Conservation (phyloP, 1,284 basidiomycete genomes). For the Wolfiporia cocos region DNA sequence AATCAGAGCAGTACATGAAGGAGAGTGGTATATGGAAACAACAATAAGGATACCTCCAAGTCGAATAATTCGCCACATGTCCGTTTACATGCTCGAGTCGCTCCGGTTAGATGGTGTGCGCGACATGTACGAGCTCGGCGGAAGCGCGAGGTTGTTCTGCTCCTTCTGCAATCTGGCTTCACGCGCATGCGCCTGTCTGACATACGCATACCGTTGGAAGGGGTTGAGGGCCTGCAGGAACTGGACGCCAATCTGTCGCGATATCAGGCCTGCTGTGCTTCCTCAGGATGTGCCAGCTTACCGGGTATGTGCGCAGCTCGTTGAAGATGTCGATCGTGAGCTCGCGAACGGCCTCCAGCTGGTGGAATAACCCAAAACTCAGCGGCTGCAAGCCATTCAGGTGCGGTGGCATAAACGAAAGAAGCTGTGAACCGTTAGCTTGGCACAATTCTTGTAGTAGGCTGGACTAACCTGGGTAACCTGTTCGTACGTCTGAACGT, state of each 20-base stretch:
- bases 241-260: conserved; percentile 73
- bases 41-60: too few relatives aligned
- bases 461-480: conserved; percentile 73
- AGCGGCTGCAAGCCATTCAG: conserved; percentile 81
- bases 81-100: conserved; percentile 35
- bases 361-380: conserved; percentile 89
- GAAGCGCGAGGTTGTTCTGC: conserved; percentile 32
- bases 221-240: conserved; percentile 85
- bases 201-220: conserved; percentile 86
- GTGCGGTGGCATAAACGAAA: conserved; percentile 74
- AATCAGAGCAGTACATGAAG: too few relatives aligned
- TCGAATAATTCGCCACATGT: too few relatives aligned
- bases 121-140: conserved; percentile 25
- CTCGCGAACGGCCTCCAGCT: conserved; percentile 68
- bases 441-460: background rate
- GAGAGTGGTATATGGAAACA: too few relatives aligned
- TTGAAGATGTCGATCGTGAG: conserved; percentile 81
- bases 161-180: conserved; percentile 39
- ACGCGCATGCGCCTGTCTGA: conserved; percentile 62
- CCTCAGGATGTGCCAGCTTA: too few relatives aligned
- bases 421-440: conserved; percentile 47
- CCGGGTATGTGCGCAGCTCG: conserved; percentile 69
- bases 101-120: conserved; percentile 44
- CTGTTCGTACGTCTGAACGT: conserved; percentile 76
- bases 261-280: background rate